Percentiles rank a stretch among this genome's conserved stretches.
phyloP scores from a whole-genome alignment of 495 filamentous ascomycete species.

The Penicillium herquei region DNA sequence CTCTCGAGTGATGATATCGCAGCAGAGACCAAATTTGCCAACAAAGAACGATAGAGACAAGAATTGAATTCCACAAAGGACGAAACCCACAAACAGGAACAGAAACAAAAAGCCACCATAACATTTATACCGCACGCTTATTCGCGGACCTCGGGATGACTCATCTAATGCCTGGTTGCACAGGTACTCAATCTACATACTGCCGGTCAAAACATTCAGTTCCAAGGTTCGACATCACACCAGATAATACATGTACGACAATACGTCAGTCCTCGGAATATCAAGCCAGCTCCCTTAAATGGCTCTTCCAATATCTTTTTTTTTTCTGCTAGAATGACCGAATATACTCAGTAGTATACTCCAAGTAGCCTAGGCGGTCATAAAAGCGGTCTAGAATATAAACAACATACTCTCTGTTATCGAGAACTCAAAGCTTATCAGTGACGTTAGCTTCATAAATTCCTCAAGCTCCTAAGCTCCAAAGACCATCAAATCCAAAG shows the following conservation, averaged over 20 bases:
- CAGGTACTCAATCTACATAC: not conserved
- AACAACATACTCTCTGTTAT: conserved; percentile 4
- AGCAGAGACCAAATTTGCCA: conserved; percentile 1
- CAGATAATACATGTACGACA: too few relatives aligned
- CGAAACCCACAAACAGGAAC: conserved; percentile 3
- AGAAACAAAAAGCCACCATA: not conserved
- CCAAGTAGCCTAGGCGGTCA: too few relatives aligned
- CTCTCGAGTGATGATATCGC: too few relatives aligned
- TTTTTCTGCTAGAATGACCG: too few relatives aligned
- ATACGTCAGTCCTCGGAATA: too few relatives aligned
- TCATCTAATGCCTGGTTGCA: conserved; percentile 15
- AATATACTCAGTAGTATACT: too few relatives aligned
- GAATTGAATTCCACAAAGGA: conserved; percentile 1
- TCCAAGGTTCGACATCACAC: too few relatives aligned
- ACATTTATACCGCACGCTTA: conserved; percentile 17
- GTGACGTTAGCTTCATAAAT: conserved; percentile 5
- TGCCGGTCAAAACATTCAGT: too few relatives aligned
- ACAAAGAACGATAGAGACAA: too few relatives aligned
- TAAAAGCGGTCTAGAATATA: not conserved
- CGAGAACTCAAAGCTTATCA: conserved; percentile 9
- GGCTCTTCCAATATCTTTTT: too few relatives aligned
- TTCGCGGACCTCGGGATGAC: conserved; percentile 22
- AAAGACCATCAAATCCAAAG: too few relatives aligned
- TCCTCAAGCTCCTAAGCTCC: conserved; percentile 1
- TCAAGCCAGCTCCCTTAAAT: too few relatives aligned